Evolutionary conservation across 2,329 filamentous ascomycete species (phyloP), one percentile per base, ranked within the genome.

Genomic region (Fusarium cicatricum): DNA sequence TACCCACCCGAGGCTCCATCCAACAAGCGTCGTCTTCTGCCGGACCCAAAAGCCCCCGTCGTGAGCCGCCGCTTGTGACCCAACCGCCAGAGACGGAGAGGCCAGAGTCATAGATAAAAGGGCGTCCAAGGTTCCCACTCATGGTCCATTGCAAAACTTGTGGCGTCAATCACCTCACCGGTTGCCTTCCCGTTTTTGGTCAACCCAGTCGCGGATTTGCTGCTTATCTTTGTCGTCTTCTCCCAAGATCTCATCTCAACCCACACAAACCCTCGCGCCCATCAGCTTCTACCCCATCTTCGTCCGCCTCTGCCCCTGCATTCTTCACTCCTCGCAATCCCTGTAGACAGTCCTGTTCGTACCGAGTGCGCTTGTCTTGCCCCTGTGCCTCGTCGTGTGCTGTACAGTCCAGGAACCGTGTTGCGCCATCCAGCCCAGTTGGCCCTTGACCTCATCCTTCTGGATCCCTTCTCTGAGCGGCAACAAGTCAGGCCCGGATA

Each of bases 81-180:
- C 40, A 29, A 19, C 14, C 4, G 29, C 21, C 28, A 29, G 23
- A 21, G 42, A 45, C 42, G 11, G 29, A 28, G 34, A 16, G 28
- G 32, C 31, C 34, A 32, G 16, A 31, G 44, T 34, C 46, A 39
- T 56, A 28, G 40, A 62, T 59, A 56, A 59, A 62, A 51, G 55
- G 57, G 37, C 49, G 31, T 11, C 37, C 47, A 46, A 41, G 41
- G 46, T 55, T 68, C 48, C 55, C 62, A 62, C 61, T 54, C 44
- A 33, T 29, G 29, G 21, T 46, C 53, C 34, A 64, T 69, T 63
- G 61, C 56, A 67, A 69, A 66, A 65, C 40, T 54, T 64, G 65
- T 66, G 65, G 66, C 65, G 56, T 60, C 50, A 55, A 68, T 66
- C 63, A 68, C 65, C 50, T 69, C 66, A 68, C 53, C 52, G 60